phyloP scores from a whole-genome alignment of 768 basidiomycete species.

The Glaciozyma martinii region DNA sequence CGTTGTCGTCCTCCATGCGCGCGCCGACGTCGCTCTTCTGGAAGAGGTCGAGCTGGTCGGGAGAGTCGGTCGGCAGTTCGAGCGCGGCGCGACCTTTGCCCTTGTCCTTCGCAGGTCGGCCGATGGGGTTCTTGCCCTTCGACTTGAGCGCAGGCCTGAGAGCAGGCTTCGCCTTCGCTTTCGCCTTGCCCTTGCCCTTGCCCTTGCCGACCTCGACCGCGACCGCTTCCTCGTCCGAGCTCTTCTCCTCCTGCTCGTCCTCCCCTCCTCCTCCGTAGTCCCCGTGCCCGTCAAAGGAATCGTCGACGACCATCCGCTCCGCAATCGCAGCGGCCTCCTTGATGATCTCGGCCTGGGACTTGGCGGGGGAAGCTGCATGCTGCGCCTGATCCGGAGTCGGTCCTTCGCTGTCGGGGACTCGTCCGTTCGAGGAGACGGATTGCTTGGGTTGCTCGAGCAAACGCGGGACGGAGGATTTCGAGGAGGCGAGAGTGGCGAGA shows the following conservation, averaged over 20 bases:
- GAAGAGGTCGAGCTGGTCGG: slow-evolving; percentile 8
- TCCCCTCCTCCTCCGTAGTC: background rate
- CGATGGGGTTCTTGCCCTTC: background rate
- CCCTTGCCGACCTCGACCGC: slow-evolving; percentile 3
- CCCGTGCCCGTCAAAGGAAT: background rate
- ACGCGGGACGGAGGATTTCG: background rate
- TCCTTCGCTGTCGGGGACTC: slow-evolving; percentile 44
- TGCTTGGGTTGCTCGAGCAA: background rate
- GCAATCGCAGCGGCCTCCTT: background rate
- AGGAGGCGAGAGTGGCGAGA: background rate
- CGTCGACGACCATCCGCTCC: background rate
- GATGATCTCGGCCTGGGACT: background rate
- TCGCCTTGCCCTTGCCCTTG: background rate
- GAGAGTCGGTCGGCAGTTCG: background rate
- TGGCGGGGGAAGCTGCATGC: slow-evolving; percentile 11
- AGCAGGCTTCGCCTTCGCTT: background rate
- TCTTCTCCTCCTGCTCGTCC: background rate
- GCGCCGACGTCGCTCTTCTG: background rate
- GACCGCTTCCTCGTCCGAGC: background rate
- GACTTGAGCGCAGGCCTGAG: slow-evolving; percentile 1
- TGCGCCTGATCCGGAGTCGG: slow-evolving; percentile 38
- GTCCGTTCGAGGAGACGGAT: background rate
- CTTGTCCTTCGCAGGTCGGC: background rate
- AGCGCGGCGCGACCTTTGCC: background rate
- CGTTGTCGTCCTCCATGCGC: background rate